Base-by-base conservation (phyloP, 805 yeast species). In the Candida palmyrensis region DNA sequence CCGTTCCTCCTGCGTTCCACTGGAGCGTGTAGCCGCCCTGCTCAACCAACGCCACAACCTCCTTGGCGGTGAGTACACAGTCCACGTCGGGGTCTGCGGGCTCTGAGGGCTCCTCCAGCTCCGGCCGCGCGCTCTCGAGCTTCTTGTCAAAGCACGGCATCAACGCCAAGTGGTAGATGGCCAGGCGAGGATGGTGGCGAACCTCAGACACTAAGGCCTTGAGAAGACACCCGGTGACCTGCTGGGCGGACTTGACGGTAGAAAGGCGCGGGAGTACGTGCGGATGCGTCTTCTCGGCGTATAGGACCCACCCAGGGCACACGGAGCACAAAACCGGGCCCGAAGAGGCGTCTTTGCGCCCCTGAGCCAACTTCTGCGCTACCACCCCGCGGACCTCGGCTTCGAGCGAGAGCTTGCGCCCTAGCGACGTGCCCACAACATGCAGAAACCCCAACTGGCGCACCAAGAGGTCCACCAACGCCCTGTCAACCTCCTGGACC, bases 131-230 rank as follows among this genome's bases (percentile, higher is more conserved):
- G 18, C 96, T 92, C 61, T 92, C 98, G 26, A 89, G 69, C 56
- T 92, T 92, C 60, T 92, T 92, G 56, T 92, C 98, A 55, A 92
- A 92, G 48, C 97, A 90, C 2, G 98, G 97, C 97, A 90, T 90
- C 14, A 92, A 66, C 6, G 92, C 74, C 35, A 92, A 59, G 54
- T 90, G 97, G 51, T 86, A 92, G 0, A 88, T 59, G 2, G 71
- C 47, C 0, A 62, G 50, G 9, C 63, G 49, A 12, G 51, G 14
- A 55, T 59, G 44, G 3, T 32, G 29, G 6, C 50, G 41, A 12
- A 61, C 61, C n/a, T 42, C 32, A 2, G 68, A 48, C 3, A 64
- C 52, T 16, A 78, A 49, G 12, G 67, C 55, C 53, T 89, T 89
- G 32, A 90, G 55, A 15, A 89, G 44, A 13, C 77, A 64, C 0